Conservation (phyloP, 1,284 basidiomycete genomes). For the Cutaneotrichosporon dermatis region DNA sequence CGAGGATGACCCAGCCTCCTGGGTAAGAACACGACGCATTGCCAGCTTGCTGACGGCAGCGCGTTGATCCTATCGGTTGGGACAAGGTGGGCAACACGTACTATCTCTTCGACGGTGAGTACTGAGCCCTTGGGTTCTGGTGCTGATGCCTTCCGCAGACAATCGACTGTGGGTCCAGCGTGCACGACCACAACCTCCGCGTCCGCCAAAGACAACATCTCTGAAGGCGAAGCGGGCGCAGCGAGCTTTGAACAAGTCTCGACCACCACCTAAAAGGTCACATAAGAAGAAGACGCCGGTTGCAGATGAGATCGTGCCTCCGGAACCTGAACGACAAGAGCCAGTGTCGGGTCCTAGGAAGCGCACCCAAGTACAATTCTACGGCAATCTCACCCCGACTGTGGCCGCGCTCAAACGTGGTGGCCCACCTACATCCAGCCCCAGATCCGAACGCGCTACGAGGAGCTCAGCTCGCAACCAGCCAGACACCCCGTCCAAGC, state of each 20-base stretch:
- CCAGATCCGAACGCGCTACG: conserved; percentile 18
- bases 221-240: conserved; percentile 34
- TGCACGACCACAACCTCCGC: conserved; percentile 31
- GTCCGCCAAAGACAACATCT: conserved; percentile 36
- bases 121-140: not conserved
- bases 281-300: conserved; percentile 22
- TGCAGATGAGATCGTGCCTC: conserved; percentile 9
- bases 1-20: conserved; percentile 52
- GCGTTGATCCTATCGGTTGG: conserved; percentile 55
- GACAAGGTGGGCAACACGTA: conserved; percentile 54
- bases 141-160: conserved; percentile 31
- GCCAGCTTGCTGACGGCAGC: conserved; percentile 24
- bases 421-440: conserved; percentile 2
- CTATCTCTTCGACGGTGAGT: conserved; percentile 54
- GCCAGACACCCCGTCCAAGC: conserved; percentile 9
- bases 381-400: conserved; percentile 39
- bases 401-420: conserved; percentile 37
- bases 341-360: conserved; percentile 27
- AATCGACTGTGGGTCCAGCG: conserved; percentile 57
- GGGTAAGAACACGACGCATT: conserved; percentile 40
- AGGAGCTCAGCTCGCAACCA: conserved; percentile 11
- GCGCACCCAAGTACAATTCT: conserved; percentile 37
- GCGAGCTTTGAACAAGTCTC: conserved; percentile 16
- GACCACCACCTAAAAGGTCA: conserved; percentile 19
- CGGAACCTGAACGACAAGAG: not conserved